phyloP scores from a whole-genome alignment of 2,329 filamentous ascomycete genomes.

The Xylaria sp. region DNA sequence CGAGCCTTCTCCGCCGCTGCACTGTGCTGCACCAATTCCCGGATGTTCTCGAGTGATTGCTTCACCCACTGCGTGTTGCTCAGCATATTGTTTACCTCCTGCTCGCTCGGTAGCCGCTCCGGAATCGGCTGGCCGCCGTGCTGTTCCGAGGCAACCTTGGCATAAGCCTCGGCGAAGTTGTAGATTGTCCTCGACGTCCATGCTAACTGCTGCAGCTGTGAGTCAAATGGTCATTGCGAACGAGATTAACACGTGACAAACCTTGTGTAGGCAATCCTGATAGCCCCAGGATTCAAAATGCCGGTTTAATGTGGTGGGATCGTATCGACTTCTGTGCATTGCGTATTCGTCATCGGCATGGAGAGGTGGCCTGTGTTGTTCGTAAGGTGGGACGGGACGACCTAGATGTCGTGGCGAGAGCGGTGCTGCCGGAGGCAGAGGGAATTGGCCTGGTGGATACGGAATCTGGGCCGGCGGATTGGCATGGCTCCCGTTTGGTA shows the following conservation, averaged over 20 bases:
- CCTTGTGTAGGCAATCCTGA: slow-evolving; percentile 53
- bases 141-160: slow-evolving; percentile 57
- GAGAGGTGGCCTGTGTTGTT: slow-evolving; percentile 46
- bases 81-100: slow-evolving; percentile 58
- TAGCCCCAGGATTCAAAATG: slow-evolving; percentile 59
- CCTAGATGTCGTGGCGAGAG: slow-evolving; percentile 54
- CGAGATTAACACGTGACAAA: slow-evolving; percentile 30
- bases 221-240: slow-evolving; percentile 1
- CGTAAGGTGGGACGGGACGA: slow-evolving; percentile 49
- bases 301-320: slow-evolving; percentile 46
- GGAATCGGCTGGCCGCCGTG: slow-evolving; percentile 56
- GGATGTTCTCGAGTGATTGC: slow-evolving; percentile 57
- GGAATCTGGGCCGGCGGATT: slow-evolving; percentile 41
- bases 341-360: slow-evolving; percentile 51
- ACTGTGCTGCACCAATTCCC: slow-evolving; percentile 55
- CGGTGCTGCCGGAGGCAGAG: slow-evolving; percentile 40
- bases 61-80: slow-evolving; percentile 55
- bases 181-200: slow-evolving; percentile 55
- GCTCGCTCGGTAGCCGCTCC: slow-evolving; percentile 57
- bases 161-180: slow-evolving; percentile 61
- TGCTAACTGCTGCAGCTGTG: slow-evolving; percentile 47
- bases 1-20: slow-evolving; percentile 56
- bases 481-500: slow-evolving; percentile 26
- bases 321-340: slow-evolving; percentile 46
- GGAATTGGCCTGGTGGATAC: slow-evolving; percentile 51